Conservation (phyloP, 176 grass and related monocot genomes). For the Cymbopogon citratus region DNA sequence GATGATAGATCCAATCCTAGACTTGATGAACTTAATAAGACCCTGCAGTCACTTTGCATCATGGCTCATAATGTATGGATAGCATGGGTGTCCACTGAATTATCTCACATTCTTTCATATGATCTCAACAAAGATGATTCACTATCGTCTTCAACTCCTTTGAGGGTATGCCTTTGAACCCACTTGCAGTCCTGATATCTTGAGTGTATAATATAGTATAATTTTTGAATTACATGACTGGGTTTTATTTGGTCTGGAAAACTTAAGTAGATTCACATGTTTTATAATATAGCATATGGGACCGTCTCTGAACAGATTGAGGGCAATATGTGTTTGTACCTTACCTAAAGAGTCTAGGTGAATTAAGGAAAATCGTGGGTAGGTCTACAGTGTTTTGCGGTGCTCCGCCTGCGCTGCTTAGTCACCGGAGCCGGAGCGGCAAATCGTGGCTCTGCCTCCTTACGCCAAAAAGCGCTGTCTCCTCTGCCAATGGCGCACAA, state of each 20-base stretch:
- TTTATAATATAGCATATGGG: neutral
- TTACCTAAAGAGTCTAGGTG: neutral
- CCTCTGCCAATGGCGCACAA: too few relatives aligned
- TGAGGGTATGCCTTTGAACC: constrained; percentile 48
- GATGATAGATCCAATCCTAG: constrained; percentile 73
- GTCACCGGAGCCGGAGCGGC: too few relatives aligned
- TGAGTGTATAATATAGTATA: constrained; percentile 2
- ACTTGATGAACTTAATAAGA: constrained; percentile 86
- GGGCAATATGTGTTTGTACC: neutral
- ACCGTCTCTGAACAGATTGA: neutral
- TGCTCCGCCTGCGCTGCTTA: too few relatives aligned
- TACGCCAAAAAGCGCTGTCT: too few relatives aligned
- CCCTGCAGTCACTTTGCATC: constrained; percentile 65
- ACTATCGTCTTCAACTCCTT: constrained; percentile 68
- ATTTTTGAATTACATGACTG: neutral
- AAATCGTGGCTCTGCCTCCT: too few relatives aligned
- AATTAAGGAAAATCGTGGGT: neutral
- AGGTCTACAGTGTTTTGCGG: neutral
- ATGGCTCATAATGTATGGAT: constrained; percentile 80
- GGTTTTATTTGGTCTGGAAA: constrained; percentile 5
- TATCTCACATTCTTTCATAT: constrained; percentile 66
- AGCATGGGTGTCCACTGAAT: constrained; percentile 76
- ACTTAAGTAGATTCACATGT: neutral
- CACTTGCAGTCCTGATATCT: neutral
- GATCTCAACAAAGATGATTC: constrained; percentile 83